Evolutionary conservation across 2,329 filamentous ascomycete genomes (phyloP).

Genomic region (Sporothrix phasma): DNA sequence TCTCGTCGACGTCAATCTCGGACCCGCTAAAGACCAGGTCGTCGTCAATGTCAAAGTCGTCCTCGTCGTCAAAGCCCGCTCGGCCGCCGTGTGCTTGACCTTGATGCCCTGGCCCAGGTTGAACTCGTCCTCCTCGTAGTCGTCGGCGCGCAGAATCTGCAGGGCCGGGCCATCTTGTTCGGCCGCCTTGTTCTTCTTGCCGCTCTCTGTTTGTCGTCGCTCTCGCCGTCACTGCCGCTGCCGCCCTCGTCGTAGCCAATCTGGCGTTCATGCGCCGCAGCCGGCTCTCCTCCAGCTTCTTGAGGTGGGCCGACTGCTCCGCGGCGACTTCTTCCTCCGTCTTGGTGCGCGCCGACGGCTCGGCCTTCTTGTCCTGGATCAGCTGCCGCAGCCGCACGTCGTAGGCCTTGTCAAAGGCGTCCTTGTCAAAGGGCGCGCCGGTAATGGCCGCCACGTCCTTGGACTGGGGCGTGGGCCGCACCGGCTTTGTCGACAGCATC

Average conservation of each 20-base stretch:
- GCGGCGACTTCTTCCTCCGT: slow-evolving; percentile 77
- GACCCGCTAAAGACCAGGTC: slow-evolving; percentile 78
- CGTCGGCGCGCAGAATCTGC: slow-evolving; percentile 24
- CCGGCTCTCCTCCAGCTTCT: slow-evolving; percentile 73
- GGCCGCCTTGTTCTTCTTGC: slow-evolving; percentile 40
- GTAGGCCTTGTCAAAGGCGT: slow-evolving; percentile 74
- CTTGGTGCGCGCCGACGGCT: slow-evolving; percentile 80
- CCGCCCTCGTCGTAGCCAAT: slow-evolving; percentile 48
- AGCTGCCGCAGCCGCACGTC: slow-evolving; percentile 75
- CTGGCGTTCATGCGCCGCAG: slow-evolving; percentile 79
- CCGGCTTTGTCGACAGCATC: slow-evolving; percentile 46
- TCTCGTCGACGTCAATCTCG: slow-evolving; percentile 48
- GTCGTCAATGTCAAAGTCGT: slow-evolving; percentile 86
- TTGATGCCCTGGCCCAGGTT: slow-evolving; percentile 51
- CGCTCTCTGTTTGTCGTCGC: slow-evolving; percentile 33
- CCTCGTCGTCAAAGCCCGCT: slow-evolving; percentile 77
- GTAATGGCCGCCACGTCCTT: slow-evolving; percentile 17
- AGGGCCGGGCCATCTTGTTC: slow-evolving; percentile 22
- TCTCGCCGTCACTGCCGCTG: slow-evolving; percentile 44
- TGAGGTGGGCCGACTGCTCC: slow-evolving; percentile 66
- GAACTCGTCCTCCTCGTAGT: slow-evolving; percentile 47
- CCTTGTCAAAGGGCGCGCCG: slow-evolving; percentile 42
- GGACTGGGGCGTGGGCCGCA: slow-evolving; percentile 15
- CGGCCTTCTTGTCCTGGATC: slow-evolving; percentile 72
- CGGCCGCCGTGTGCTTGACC: slow-evolving; percentile 44